phyloP scores from a whole-genome alignment of 768 basidiomycete genomes.

The Psilocybe cubensis region DNA sequence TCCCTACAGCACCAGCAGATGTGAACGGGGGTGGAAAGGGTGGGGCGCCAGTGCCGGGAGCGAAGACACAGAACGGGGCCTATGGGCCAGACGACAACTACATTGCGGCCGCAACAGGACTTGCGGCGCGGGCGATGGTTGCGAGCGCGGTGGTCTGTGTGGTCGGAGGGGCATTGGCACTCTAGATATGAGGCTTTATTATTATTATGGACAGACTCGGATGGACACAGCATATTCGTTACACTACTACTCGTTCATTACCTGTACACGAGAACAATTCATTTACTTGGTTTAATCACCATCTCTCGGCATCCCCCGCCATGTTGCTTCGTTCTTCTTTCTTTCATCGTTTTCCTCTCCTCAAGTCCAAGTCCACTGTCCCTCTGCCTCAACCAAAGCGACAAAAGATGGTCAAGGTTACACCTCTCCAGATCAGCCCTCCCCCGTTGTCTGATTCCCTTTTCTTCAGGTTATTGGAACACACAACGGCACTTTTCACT shows the following conservation, averaged over 20 bases:
- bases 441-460: background rate
- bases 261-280: background rate
- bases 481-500: constrained; percentile 95
- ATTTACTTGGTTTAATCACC: constrained; percentile 8
- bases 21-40: constrained; percentile 56
- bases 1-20: constrained; percentile 63
- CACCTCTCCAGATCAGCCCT: background rate
- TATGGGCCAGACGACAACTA: constrained; percentile 74
- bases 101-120: constrained; percentile 56
- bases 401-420: constrained; percentile 44
- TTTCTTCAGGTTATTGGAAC: constrained; percentile 79
- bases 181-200: constrained; percentile 31
- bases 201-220: constrained; percentile 24
- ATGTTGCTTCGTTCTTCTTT: constrained; percentile 20
- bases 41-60: constrained; percentile 68
- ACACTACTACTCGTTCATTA: constrained; percentile 2
- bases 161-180: constrained; percentile 50
- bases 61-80: constrained; percentile 46
- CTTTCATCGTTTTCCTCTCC: constrained; percentile 2
- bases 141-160: constrained; percentile 48
- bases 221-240: constrained; percentile 3
- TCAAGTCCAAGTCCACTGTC: constrained; percentile 21
- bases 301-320: constrained; percentile 19
- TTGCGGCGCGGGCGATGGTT: constrained; percentile 47
- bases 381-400: constrained; percentile 34